Base-by-base conservation (phyloP, 371 early-diverging fungal species). In the Syncephalastrum monosporum region DNA sequence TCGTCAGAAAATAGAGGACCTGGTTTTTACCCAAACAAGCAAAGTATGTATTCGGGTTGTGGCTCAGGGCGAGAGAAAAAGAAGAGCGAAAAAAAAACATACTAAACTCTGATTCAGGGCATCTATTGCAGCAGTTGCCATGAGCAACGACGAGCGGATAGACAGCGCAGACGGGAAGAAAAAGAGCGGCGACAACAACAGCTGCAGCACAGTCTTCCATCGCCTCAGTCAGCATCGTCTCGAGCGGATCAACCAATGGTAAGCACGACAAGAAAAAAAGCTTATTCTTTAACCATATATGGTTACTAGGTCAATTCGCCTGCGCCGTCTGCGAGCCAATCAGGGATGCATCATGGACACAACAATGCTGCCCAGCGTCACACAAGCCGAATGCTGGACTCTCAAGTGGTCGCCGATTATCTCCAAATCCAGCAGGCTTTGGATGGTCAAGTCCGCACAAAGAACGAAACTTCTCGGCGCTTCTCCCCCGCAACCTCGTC, bases 1-100 rank as follows among this genome's bases (percentile, higher is more conserved):
- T 64, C 72, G 80, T 57, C 71, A 83, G 47, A 82, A 79, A 59
- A 91, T 91, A 59, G 86, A 85, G 42, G 90, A 90, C 66, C 73
- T 90, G 55, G 85, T 88, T 29, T 91, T 87, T 75, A 89, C 90
- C 55, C 88, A 90, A 73, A 91, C 91, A 47, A 88, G 84, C 64
- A 87, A 82, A 76, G 85, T 82, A 71, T 12, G 38, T 33, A 2
- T 33, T 10, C 8, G 38, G 2, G 38, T 6, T 33, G 38, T 33
- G 38, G 38, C 38, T 33, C 38, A 33, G 38, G 38, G 38, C 38
- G 38, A 33, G 38, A 33, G 29, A 12, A 33, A 33, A 10, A 12
- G 12, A 33, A 33, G 21, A 21, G 21, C 21, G 21, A 33, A 33
- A 33, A 2, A 12, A 33, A 33, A 33, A 33, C 38, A 10, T 33